phyloP scores from a whole-genome alignment of 1,139 yeast genomes.

The Yamadazyma songkhlaensis region DNA sequence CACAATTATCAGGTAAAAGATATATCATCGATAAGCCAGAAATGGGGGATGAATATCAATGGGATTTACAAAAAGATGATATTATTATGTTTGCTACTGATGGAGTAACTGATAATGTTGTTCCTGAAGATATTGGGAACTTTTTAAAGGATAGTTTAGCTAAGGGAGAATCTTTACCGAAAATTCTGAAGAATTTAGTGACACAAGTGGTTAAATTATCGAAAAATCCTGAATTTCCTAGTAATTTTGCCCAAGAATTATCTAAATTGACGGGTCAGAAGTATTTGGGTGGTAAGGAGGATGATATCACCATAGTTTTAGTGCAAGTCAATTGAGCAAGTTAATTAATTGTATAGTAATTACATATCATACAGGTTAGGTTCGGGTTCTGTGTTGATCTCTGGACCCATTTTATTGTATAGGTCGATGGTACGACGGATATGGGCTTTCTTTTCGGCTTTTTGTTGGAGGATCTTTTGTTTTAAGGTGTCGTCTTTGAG shows the following conservation, averaged over 20 bases:
- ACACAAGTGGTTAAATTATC: constrained; percentile 66
- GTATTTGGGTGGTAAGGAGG: constrained; percentile 91
- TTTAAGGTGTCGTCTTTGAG: constrained; percentile 49
- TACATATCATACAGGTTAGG: neutral
- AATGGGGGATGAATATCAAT: constrained; percentile 48
- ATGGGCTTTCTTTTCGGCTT: constrained; percentile 32
- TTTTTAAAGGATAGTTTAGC: constrained; percentile 48
- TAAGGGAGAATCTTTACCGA: constrained; percentile 16
- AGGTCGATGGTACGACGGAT: constrained; percentile 41
- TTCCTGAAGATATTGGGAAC: constrained; percentile 67
- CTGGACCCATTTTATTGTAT: constrained; percentile 34
- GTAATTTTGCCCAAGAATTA: constrained; percentile 85
- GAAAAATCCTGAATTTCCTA: constrained; percentile 68
- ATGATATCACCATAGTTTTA: constrained; percentile 83
- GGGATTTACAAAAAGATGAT: constrained; percentile 64
- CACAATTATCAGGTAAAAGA: constrained; percentile 54
- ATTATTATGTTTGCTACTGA: constrained; percentile 86
- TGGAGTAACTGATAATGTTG: constrained; percentile 87
- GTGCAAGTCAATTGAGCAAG: constrained; percentile 46
- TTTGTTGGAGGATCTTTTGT: constrained; percentile 30
- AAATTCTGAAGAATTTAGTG: constrained; percentile 59
- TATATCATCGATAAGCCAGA: constrained; percentile 57
- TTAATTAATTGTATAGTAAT: neutral
- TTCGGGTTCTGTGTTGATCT: neutral
- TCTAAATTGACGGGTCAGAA: constrained; percentile 64